Evolutionary conservation across 441 rosid genomes (phyloP), one percentile per base, ranked within the genome.

Genomic region (Populus hybrid): DNA sequence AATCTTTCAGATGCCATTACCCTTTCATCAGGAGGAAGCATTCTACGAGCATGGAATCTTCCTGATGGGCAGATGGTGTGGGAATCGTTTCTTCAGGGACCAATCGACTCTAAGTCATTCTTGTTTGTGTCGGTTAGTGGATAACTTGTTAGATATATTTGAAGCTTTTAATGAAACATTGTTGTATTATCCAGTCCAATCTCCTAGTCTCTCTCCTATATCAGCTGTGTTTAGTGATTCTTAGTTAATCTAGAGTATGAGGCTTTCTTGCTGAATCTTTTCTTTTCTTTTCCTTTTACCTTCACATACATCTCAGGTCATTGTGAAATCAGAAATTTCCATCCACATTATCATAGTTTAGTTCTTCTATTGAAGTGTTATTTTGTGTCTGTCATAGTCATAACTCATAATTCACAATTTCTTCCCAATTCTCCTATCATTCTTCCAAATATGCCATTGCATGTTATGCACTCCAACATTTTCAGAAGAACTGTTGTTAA

Each of bases 11-110:
- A 96, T 87, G 96, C 91, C 53, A 82, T 96, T 50, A 91, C 95
- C 69, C 97, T 96, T 83, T 94, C 97, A 70, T 90, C 94, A 5
- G 88, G 83, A 46, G 98, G 99, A 75, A 92, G 94, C 83, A 80
- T 79, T 80, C 61, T 96, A 79, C 87, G 99, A 87, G 97, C 99
- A 26, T 94, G 99, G 99, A 96, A 94, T 86, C 98, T 96, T 83
- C 98, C 98, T 73, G 98, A 94, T 87, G 99, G 99, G 66, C 99
- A 96, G 77, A 90, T 96, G 97, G 97, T 89, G 73, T 96, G 98
- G 98, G 98, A 96, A 84, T 86, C 97, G 72, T 82, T 86, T 59
- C 88, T 96, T 83, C 86, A 81, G 66, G 92, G 91, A 14, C 84
- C 89, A 24, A 85, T 82, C 78, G 79, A 78, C 78, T 91, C 98